Percentiles rank a stretch among this genome's conserved stretches.
These are phyloP conservation scores for Aspergillus neoniger DNA, from an alignment of 2,329 filamentous ascomycete genomes.

Conservation along the genomic window DNA sequence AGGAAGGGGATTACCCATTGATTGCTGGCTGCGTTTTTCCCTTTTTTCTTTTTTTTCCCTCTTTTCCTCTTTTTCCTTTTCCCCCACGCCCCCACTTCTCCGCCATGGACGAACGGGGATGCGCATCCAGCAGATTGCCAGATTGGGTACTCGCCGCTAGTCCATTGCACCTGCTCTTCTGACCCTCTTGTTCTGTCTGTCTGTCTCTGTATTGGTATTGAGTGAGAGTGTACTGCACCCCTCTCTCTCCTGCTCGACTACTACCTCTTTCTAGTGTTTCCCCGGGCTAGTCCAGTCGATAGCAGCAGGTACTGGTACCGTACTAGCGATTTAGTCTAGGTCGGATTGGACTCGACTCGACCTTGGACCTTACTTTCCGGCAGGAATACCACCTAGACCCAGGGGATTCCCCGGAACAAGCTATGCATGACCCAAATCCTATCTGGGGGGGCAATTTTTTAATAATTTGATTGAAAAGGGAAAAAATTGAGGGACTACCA, in stretches of 20 bases:
- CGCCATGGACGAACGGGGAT: conserved; percentile 25
- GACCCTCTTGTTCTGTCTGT: not conserved
- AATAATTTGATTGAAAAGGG: not conserved
- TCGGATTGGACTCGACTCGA: not conserved
- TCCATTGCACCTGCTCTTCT: not conserved
- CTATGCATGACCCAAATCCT: conserved; percentile 6
- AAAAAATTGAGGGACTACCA: not conserved
- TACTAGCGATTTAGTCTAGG: not conserved
- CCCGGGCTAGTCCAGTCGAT: not conserved
- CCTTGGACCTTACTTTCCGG: not conserved
- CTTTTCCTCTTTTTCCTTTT: not conserved
- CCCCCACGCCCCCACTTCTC: conserved; percentile 33
- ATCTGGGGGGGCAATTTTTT: not conserved
- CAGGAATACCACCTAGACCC: conserved; percentile 1
- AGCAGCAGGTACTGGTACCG: conserved; percentile 3
- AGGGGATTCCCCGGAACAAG: conserved; percentile 11
- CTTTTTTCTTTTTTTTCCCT: not conserved
- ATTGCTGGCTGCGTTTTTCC: not conserved
- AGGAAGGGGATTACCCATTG: conserved; percentile 6
- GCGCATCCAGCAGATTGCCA: conserved; percentile 5
- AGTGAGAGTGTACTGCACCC: not conserved
- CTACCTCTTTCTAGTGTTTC: not conserved
- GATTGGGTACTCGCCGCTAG: conserved; percentile 9
- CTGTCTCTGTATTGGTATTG: not conserved
- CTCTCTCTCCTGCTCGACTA: not conserved